Percentiles rank a stretch among this genome's conserved stretches.
These are phyloP conservation scores for Leptographium radiaticola DNA, from an alignment of 2,329 filamentous ascomycete species.

Conservation along the genomic window DNA sequence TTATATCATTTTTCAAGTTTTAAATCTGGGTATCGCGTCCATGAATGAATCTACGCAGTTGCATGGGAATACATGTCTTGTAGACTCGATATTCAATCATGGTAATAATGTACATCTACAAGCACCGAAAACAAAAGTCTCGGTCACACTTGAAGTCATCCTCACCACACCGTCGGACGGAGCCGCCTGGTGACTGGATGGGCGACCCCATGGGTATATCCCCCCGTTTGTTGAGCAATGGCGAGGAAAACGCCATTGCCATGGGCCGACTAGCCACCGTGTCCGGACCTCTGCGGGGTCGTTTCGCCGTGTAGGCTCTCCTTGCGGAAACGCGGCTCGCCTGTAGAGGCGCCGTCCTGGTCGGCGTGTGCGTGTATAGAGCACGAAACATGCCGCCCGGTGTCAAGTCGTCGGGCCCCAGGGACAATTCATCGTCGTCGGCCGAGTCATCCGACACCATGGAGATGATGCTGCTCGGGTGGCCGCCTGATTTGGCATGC, in stretches of 20 bases:
- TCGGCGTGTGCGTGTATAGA: background rate
- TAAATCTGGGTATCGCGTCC: too few relatives aligned
- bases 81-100: too few relatives aligned
- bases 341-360: too few relatives aligned
- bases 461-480: slow-evolving; percentile 25
- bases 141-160: slow-evolving; percentile 41
- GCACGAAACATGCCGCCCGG: slow-evolving; percentile 5
- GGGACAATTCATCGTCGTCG: slow-evolving; percentile 25
- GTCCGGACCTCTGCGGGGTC: background rate
- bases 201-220: slow-evolving; percentile 14
- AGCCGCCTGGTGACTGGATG: slow-evolving; percentile 35
- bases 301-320: background rate
- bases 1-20: too few relatives aligned
- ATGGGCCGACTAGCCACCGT: background rate
- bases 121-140: slow-evolving; percentile 48
- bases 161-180: slow-evolving; percentile 37
- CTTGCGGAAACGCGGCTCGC: background rate
- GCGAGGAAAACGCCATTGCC: slow-evolving; percentile 2
- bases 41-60: too few relatives aligned
- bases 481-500: background rate
- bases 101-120: slow-evolving; percentile 12
- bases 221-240: background rate
- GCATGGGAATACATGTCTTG: too few relatives aligned
- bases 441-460: slow-evolving; percentile 23
- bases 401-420: slow-evolving; percentile 17